These are phyloP conservation scores for Aaosphaeria arxii DNA, from an alignment of 2,329 filamentous ascomycete genomes.

Conservation along the genomic window DNA sequence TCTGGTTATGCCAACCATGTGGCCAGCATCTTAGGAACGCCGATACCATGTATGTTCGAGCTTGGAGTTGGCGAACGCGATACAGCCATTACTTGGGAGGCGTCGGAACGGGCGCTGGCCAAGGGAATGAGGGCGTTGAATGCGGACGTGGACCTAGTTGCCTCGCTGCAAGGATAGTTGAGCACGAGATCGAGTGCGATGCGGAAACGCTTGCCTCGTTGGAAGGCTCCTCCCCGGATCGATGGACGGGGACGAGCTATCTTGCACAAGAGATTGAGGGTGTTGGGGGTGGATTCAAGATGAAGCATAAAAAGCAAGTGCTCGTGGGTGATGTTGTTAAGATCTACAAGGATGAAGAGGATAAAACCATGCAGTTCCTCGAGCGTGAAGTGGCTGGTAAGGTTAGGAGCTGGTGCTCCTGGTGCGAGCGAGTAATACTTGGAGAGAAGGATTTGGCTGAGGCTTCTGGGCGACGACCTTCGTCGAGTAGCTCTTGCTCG, in stretches of 20 bases:
- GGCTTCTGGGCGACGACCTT: constrained; percentile 12
- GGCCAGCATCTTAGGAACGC: constrained; percentile 65
- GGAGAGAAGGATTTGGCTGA: constrained; percentile 46
- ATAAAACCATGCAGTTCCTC: constrained; percentile 56
- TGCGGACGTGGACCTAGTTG: constrained; percentile 79
- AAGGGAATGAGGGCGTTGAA: constrained; percentile 82
- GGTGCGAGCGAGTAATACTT: constrained; percentile 78
- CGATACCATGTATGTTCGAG: constrained; percentile 60
- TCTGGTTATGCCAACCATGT: constrained; percentile 86
- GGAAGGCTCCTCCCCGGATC: constrained; percentile 41
- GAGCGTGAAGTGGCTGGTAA: constrained; percentile 66
- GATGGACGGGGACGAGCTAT: constrained; percentile 68
- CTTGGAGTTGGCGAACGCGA: constrained; percentile 86
- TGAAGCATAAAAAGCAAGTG: constrained; percentile 79
- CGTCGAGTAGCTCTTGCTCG: constrained; percentile 17
- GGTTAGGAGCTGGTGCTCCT: constrained; percentile 83
- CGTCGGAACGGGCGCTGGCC: constrained; percentile 81
- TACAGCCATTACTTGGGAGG: constrained; percentile 78
- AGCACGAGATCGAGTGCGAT: constrained; percentile 83
- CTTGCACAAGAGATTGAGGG: constrained; percentile 86
- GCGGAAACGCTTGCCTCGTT: constrained; percentile 63
- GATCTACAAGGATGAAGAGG: constrained; percentile 66
- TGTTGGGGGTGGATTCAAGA: constrained; percentile 83
- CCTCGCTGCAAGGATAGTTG: constrained; percentile 71
- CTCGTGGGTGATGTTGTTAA: constrained; percentile 80